phyloP scores from a whole-genome alignment of 164 flowering plant genomes.

The Magnolia changhungtana region DNA sequence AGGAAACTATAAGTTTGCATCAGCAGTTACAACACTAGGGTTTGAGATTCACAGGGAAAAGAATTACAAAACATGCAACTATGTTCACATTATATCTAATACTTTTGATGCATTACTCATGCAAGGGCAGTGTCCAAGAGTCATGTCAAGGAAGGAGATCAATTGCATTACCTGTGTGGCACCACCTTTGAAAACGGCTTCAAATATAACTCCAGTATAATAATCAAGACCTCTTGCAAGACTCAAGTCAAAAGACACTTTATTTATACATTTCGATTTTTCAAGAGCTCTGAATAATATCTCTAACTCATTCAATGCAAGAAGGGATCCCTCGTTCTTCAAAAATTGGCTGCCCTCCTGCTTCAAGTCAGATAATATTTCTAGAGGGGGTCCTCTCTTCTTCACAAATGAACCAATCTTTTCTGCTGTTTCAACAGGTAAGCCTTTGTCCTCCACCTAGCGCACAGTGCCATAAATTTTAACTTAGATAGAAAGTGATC shows the following conservation, averaged over 20 bases:
- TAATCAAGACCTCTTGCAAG: slow-evolving; percentile 99
- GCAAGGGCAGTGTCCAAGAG: too few relatives aligned
- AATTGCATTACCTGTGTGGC: slow-evolving; percentile 60
- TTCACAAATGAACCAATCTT: slow-evolving; percentile 81
- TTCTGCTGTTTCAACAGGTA: slow-evolving; percentile 66
- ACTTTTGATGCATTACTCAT: too few relatives aligned
- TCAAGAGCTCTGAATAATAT: slow-evolving; percentile 72
- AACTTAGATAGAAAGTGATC: neutral
- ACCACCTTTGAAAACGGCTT: slow-evolving; percentile 83
- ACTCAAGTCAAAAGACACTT: slow-evolving; percentile 89
- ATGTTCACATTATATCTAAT: too few relatives aligned
- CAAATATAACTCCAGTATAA: slow-evolving; percentile 94
- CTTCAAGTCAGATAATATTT: slow-evolving; percentile 57
- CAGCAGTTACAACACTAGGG: too few relatives aligned
- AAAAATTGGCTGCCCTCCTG: slow-evolving; percentile 65
- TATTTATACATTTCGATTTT: slow-evolving; percentile 57
- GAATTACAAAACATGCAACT: too few relatives aligned
- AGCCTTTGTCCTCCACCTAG: slow-evolving; percentile 86
- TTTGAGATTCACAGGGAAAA: too few relatives aligned
- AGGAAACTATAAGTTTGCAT: too few relatives aligned
- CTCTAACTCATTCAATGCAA: slow-evolving; percentile 73
- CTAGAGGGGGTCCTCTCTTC: slow-evolving; percentile 71
- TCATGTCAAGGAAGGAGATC: neutral
- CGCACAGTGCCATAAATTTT: neutral
- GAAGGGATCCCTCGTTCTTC: slow-evolving; percentile 42